Base-by-base conservation (phyloP, 2,329 filamentous ascomycete species). In the Ambrosiella cleistominuta region DNA sequence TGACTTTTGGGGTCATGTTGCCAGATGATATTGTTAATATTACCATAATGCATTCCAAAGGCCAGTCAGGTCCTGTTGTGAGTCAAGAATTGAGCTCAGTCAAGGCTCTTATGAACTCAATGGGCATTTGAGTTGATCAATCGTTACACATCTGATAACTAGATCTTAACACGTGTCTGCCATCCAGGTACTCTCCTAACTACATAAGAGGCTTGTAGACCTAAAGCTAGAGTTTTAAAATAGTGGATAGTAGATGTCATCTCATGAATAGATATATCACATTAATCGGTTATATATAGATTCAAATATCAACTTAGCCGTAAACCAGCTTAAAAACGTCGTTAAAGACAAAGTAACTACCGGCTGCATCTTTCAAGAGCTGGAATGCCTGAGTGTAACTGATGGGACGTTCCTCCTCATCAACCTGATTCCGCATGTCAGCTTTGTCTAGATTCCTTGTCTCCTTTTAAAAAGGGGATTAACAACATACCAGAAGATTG, bases 291-390 rank as follows among this genome's bases (percentile, higher is more conserved):
- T 19, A 51, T 12, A 27, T 15, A 51, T 51, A 54, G 27, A 54
- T 54, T 42, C 4, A 42, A n/a, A 37, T 27, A 49, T 54, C 36
- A 40, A 38, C 27, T 63, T 74, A 80, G 68, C 72, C 76, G 72
- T 86, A 91, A 65, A 95, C 80, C 62, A 97, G 80, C 73, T 87
- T 87, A 82, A 97, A 97, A 70, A 97, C 74, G 71, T 97, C 91
- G 77, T 97, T 96, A 75, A 83, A 84, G 69, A 97, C 86, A 70
- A 81, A 96, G 76, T 85, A 95, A 72, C 77, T 82, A 65, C 82
- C 84, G 36, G 39, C 60, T 55, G 66, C 64, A 58, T 88, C 85
- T 61, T 81, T 83, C 63, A 81, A 71, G 62, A 97, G 83, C 71
- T 94, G 86, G 80, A 97, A 97, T 59, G 80, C 74, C 74, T 97